Base-by-base conservation (phyloP, 129 eudicot genomes). In the Helichrysum umbraculigerum region DNA sequence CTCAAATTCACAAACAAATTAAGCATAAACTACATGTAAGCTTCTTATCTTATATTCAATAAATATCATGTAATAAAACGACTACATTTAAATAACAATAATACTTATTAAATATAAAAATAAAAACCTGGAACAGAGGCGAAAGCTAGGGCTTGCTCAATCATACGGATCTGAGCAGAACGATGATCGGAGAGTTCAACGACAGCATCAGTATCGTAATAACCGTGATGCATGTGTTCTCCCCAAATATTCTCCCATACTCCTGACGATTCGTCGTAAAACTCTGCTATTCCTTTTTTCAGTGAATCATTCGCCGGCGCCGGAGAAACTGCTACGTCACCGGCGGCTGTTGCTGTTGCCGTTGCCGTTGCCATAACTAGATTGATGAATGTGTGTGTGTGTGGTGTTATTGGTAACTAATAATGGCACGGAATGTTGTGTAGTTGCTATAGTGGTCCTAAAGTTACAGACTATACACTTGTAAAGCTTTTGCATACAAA, bases 201-300 rank as follows among this genome's bases (percentile, higher is more conserved):
- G 25, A 70, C 78, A 50, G 74, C 67, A 19, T 70, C 67, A 2
- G 81, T 84, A 15, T 88, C 86, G 69, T 90, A 93, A 71, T 44
- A 93, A 1, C 97, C 97, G 66, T 93, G 97, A 73, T 93, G 98
- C 98, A 93, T 93, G 78, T 90, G 98, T 74, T 93, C 97, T 37
- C 98, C 98, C 98, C 98, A 93, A n/a, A 93, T 87, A 54, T 88
- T 80, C 86, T 93, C 98, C 98, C 98, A 93, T 60, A 93, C n/a
- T 30, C 84, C 97, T 8, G 98, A 88, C 6, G 97, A 90, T 60
- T 88, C 89, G 15, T 93, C 97, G 83, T 93, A 93, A 66, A 93
- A 74, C 80, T 88, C 98, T 1, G 91, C 97, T 20, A 93, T 93
- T 12, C 98, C 98, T 62, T 87, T 90, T 80, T 29, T 64, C 2